Conservation (phyloP, 495 filamentous ascomycete species). For the Talaromyces stipitatus region DNA sequence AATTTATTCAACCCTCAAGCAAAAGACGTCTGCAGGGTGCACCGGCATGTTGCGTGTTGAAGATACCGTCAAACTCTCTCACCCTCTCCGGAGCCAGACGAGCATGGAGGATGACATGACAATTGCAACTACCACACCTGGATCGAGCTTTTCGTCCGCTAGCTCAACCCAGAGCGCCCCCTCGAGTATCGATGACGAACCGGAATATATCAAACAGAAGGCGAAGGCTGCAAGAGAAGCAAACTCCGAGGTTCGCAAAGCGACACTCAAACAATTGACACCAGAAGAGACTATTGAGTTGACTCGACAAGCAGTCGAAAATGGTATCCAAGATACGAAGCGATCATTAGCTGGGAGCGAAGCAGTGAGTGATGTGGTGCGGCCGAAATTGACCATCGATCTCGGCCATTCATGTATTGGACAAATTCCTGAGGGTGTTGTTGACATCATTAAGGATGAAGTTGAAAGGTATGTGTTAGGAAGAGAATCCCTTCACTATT, state of each 20-base stretch:
- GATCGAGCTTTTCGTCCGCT: slow-evolving; percentile 5
- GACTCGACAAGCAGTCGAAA: slow-evolving; percentile 57
- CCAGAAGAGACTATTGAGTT: slow-evolving; percentile 46
- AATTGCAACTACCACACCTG: slow-evolving; percentile 1
- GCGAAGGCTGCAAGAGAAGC: slow-evolving; percentile 13
- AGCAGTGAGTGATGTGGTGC: slow-evolving; percentile 59
- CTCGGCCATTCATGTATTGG: slow-evolving; percentile 76
- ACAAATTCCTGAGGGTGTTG: slow-evolving; percentile 76
- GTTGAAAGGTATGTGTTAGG: slow-evolving; percentile 65
- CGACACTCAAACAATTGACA: slow-evolving; percentile 20
- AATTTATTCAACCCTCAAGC: neutral
- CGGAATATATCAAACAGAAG: slow-evolving; percentile 8
- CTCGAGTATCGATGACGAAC: slow-evolving; percentile 23
- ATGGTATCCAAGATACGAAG: slow-evolving; percentile 60
- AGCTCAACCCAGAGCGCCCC: slow-evolving; percentile 13
- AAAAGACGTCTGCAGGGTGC: neutral
- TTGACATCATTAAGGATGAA: slow-evolving; percentile 88
- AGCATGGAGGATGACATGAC: slow-evolving; percentile 24
- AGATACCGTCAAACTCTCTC: slow-evolving; percentile 29
- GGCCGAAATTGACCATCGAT: slow-evolving; percentile 80
- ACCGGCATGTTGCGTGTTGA: slow-evolving; percentile 29
- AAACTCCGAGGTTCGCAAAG: neutral
- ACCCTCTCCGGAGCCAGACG: slow-evolving; percentile 22
- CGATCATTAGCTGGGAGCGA: slow-evolving; percentile 60
- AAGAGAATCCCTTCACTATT: neutral